phyloP scores from a whole-genome alignment of 202 grass and related monocot species.

The Cymbopogon flexuosus region DNA sequence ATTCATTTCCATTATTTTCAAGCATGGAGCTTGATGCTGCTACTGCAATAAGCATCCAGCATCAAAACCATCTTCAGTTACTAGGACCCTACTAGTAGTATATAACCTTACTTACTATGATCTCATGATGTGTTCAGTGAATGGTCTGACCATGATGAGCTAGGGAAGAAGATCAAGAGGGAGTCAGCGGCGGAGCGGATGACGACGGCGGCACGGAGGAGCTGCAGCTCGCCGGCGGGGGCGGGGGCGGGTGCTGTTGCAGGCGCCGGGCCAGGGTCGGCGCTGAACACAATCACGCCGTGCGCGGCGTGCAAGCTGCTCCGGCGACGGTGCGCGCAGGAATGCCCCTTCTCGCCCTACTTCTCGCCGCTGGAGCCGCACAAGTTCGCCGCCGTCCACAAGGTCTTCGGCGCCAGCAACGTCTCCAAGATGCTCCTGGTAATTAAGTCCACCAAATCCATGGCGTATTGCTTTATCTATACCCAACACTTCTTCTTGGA shows the following conservation, averaged over 20 bases:
- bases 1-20: neutral
- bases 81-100: neutral
- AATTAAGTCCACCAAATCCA: constrained; percentile 18
- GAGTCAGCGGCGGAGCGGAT: constrained; percentile 42
- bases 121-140: constrained; percentile 45
- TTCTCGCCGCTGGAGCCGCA: constrained; percentile 90
- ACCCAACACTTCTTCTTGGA: neutral
- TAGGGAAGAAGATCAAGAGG: constrained; percentile 73
- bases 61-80: neutral
- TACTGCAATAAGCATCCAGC: neutral
- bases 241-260: neutral
- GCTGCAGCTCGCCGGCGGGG: constrained; percentile 35
- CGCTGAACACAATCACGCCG: constrained; percentile 62
- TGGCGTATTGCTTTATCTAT: too few relatives aligned
- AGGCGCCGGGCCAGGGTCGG: constrained; percentile 41
- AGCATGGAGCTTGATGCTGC: neutral
- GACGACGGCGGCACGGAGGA: constrained; percentile 45
- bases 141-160: constrained; percentile 57
- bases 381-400: constrained; percentile 86
- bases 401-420: constrained; percentile 96
- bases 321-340: constrained; percentile 80
- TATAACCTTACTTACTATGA: neutral
- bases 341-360: constrained; percentile 94
- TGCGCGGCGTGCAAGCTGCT: constrained; percentile 89
- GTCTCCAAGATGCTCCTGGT: constrained; percentile 95